Conservation (phyloP, 352 stramenopile genomes). For the Phytophthora colocasiae region DNA sequence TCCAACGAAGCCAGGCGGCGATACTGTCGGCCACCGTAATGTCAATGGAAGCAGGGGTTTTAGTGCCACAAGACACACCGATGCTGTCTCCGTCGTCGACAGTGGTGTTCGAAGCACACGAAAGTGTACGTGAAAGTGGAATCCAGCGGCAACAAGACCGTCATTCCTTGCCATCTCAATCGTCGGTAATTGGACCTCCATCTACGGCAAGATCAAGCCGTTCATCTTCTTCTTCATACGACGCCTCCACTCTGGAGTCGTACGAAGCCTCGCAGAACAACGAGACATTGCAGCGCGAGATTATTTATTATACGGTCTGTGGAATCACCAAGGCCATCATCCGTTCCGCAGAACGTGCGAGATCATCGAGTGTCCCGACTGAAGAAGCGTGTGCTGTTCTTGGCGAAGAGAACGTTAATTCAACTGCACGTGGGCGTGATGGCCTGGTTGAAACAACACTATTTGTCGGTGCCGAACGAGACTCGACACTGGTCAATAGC, state of each 20-base stretch:
- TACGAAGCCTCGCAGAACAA: constrained; percentile 70
- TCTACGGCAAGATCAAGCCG: constrained; percentile 28
- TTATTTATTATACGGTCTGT: constrained; percentile 87
- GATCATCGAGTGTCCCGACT: constrained; percentile 27
- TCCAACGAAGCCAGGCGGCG: constrained; percentile 11
- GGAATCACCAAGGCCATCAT: constrained; percentile 82
- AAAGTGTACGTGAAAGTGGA: constrained; percentile 31
- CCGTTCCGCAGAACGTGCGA: constrained; percentile 50
- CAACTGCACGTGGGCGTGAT: constrained; percentile 14
- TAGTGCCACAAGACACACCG: constrained; percentile 13
- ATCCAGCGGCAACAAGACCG: constrained; percentile 20
- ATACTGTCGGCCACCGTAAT: constrained; percentile 22
- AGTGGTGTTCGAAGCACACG: constrained; percentile 22
- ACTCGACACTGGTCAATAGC: constrained; percentile 55
- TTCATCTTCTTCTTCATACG: constrained; percentile 40
- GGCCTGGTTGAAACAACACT: constrained; percentile 42
- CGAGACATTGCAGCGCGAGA: constrained; percentile 79
- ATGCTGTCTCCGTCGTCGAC: constrained; percentile 19
- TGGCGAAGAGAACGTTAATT: constrained; percentile 37
- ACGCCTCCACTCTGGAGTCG: constrained; percentile 34
- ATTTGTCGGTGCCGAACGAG: constrained; percentile 61
- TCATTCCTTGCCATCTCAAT: constrained; percentile 26
- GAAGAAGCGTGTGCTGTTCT: constrained; percentile 5
- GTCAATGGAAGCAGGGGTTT: constrained; percentile 34
- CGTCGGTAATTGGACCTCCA: constrained; percentile 13